Base-by-base conservation (phyloP, 371 early-diverging fungal genomes). In the Gilbertella persicaria region DNA sequence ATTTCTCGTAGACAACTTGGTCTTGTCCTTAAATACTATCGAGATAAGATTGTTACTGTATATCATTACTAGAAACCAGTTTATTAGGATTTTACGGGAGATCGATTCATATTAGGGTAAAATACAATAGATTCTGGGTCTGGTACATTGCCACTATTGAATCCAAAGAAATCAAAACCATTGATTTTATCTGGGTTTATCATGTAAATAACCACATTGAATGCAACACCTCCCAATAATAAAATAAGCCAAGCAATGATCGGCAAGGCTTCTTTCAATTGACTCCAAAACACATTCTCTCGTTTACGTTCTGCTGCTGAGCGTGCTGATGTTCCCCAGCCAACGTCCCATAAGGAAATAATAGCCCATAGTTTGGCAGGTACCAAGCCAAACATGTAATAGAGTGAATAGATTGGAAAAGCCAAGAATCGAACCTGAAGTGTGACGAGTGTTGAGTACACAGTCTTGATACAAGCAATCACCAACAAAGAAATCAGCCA, bases 1-100 rank as follows among this genome's bases (percentile, higher is more conserved):
- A 70, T 91, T 20, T 79, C 82, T 10, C 67, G 82, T 53, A 69
- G 77, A 47, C 88, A 89, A 51, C 63, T 89, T 17, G 75, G 72
- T 40, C 64, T 81, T 5, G 80, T 88, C 2, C 58, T 85, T 20
- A 75, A 77, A 21, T 77, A 79, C 29, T 86, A 85, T 50, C 55
- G 76, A 28, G 82, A 85, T 25, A 77, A 69, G 28, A 69, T 85
- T 46, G 73, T 82, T 6, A 71, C 79, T 35, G 69, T 78, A 28
- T 70, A 78, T 47, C 71, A 70, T 36, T 74, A 68, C 58, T 72
- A 55, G 59, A 33, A 14, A 33, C 30, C 13, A 12, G 23, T 13
- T 13, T 25, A 3, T 24, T 21, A 17, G 35, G 14, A 4, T 17
- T 45, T 45, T 29, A 29, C 13, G 16, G 26, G 16, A 26, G 23